Percentiles rank a stretch among this genome's conserved stretches.
Conservation (phyloP, 306 rosid genomes). For the Fragaria vesca region DNA sequence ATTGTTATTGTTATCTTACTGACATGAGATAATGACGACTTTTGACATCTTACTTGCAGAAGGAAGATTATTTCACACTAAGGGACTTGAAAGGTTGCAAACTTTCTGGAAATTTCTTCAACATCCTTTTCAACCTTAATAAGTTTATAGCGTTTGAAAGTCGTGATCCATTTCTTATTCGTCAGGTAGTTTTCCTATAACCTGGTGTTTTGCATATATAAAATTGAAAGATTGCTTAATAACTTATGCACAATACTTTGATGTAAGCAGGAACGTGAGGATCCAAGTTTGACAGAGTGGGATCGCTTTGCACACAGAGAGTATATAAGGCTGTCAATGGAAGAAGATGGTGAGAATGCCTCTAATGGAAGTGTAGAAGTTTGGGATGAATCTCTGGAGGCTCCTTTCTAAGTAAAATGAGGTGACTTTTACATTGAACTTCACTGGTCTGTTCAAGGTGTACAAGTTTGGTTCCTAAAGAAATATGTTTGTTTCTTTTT, state of each 20-base stretch:
- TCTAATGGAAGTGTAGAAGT: slow-evolving; percentile 84
- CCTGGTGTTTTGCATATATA: background rate
- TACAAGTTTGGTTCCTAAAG: background rate
- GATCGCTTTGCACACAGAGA: slow-evolving; percentile 86
- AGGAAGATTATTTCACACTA: slow-evolving; percentile 64
- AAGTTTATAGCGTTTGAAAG: slow-evolving; percentile 96
- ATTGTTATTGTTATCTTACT: background rate
- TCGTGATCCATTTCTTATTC: slow-evolving; percentile 96
- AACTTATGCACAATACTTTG: slow-evolving; percentile 17
- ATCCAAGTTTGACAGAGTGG: slow-evolving; percentile 80
- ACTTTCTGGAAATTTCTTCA: slow-evolving; percentile 93
- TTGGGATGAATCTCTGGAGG: slow-evolving; percentile 82
- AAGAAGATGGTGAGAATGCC: slow-evolving; percentile 83
- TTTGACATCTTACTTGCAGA: slow-evolving; percentile 49
- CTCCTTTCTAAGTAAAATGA: slow-evolving; percentile 57
- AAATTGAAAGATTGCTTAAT: background rate
- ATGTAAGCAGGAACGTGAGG: slow-evolving; percentile 68
- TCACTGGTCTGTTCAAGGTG: background rate
- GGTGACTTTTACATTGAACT: slow-evolving; percentile 37
- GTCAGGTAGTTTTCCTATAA: slow-evolving; percentile 57
- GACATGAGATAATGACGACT: background rate
- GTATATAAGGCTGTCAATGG: slow-evolving; percentile 81
- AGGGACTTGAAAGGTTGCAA: slow-evolving; percentile 80
- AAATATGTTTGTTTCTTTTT: background rate
- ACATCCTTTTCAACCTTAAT: slow-evolving; percentile 91